A percentile compares a stretch with the other conserved stretches of the same genome.
phyloP scores from a whole-genome alignment of 192 early-diverging fungal species.

The Backusella tarrabulga region DNA sequence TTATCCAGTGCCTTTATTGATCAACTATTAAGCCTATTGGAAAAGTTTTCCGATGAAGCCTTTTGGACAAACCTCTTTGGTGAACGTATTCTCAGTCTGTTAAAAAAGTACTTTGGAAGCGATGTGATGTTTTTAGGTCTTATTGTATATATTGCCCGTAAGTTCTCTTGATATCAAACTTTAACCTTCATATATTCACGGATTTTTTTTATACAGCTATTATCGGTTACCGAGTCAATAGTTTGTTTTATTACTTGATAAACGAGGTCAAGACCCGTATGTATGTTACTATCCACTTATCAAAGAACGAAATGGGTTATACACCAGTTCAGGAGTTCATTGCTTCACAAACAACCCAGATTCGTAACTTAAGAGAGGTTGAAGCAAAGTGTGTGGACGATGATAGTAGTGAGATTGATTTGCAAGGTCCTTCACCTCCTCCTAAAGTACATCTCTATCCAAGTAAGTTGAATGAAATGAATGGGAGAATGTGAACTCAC shows the following conservation, averaged over 20 bases:
- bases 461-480: conserved; percentile 12
- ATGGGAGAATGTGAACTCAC: not conserved
- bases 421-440: not conserved
- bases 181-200: not conserved
- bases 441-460: conserved; percentile 21
- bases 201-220: not conserved
- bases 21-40: not conserved
- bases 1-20: not conserved
- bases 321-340: conserved; percentile 5
- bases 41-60: conserved; percentile 13
- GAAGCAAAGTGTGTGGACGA: conserved; percentile 4
- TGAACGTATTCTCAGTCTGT: not conserved
- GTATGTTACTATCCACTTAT: conserved; percentile 20
- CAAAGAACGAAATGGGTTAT: conserved; percentile 13
- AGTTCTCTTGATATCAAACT: not conserved
- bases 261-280: not conserved
- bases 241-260: not conserved
- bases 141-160: conserved; percentile 21
- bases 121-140: conserved; percentile 24
- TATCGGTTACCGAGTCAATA: not conserved
- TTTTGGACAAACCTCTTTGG: conserved; percentile 23
- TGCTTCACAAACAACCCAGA: conserved; percentile 1
- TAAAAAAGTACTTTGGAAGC: conserved; percentile 19
- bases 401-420: not conserved
- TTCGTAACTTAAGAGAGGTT: not conserved